phyloP scores from a whole-genome alignment of 192 early-diverging fungal genomes.

The Martensiomyces pterosporus region DNA sequence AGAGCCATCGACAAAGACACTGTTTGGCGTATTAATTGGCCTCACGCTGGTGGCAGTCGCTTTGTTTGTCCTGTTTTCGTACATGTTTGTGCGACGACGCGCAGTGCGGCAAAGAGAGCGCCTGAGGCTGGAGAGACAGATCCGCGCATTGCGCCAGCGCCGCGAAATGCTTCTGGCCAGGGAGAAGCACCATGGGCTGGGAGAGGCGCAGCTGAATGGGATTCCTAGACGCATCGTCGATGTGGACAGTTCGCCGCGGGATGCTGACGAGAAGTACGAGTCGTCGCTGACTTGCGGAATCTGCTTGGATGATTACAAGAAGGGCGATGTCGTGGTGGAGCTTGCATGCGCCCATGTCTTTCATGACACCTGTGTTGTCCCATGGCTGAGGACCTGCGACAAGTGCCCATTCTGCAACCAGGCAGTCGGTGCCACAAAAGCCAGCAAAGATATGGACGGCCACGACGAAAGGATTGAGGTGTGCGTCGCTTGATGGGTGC shows the following conservation, averaged over 20 bases:
- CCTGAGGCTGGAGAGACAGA: background rate
- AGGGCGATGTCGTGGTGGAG: slow-evolving; percentile 56
- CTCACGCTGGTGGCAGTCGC: background rate
- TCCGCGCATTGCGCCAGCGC: slow-evolving; percentile 1
- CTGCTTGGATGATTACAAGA: slow-evolving; percentile 75
- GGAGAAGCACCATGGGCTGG: background rate
- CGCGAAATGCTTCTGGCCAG: background rate
- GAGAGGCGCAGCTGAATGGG: background rate
- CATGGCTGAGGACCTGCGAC: slow-evolving; percentile 81
- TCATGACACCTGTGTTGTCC: slow-evolving; percentile 74
- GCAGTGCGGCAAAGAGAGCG: background rate
- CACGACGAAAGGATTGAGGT: too few relatives aligned
- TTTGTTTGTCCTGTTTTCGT: background rate
- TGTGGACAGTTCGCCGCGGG: background rate
- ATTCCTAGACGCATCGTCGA: background rate
- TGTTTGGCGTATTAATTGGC: slow-evolving; percentile 5
- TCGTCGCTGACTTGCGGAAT: slow-evolving; percentile 55
- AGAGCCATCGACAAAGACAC: background rate
- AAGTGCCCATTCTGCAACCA: slow-evolving; percentile 77
- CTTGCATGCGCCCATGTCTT: slow-evolving; percentile 82
- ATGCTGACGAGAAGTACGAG: slow-evolving; percentile 2
- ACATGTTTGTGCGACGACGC: background rate
- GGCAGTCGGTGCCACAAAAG: slow-evolving; percentile 4
- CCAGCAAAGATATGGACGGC: too few relatives aligned
- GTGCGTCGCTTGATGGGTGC: too few relatives aligned